Evolutionary conservation across 2,329 filamentous ascomycete genomes (phyloP).

Genomic region (Aspergillus quadricinctus): DNA sequence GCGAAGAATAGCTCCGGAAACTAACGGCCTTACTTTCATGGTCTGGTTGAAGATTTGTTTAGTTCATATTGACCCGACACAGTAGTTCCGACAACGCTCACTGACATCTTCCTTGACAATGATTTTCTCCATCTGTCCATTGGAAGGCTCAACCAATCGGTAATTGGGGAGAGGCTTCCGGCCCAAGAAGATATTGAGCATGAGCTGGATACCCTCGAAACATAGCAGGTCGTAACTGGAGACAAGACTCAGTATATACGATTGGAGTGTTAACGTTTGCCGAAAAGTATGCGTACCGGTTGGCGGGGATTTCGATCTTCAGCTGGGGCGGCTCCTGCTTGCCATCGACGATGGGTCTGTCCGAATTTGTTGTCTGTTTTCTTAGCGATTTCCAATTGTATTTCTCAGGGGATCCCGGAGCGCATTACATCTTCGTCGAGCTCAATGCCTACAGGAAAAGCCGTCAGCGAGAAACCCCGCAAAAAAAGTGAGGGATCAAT

Average conservation of each 20-base stretch:
- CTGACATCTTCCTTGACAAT: constrained; percentile 65
- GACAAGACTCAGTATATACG: constrained; percentile 18
- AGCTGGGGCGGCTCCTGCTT: constrained; percentile 85
- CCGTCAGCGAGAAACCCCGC: constrained; percentile 30
- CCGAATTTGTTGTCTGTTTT: constrained; percentile 62
- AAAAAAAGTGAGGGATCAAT: constrained; percentile 3
- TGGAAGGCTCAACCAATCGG: constrained; percentile 65
- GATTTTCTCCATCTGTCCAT: constrained; percentile 72
- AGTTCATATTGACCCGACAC: not conserved
- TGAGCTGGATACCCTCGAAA: constrained; percentile 92
- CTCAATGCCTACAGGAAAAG: constrained; percentile 61
- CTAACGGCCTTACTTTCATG: constrained; percentile 74
- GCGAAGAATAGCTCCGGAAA: constrained; percentile 83
- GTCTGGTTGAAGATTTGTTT: constrained; percentile 47
- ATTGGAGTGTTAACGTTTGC: not conserved
- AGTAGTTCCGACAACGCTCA: constrained; percentile 7
- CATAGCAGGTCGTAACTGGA: constrained; percentile 80
- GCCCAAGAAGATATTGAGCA: constrained; percentile 90
- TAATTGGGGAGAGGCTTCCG: constrained; percentile 74
- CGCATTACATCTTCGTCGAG: constrained; percentile 76
- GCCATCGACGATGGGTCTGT: constrained; percentile 69
- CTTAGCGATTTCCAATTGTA: constrained; percentile 22
- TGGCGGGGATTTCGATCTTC: constrained; percentile 97
- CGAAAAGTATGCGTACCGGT: constrained; percentile 58
- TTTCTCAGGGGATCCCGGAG: constrained; percentile 5